Base-by-base conservation (phyloP, 768 basidiomycete genomes). In the Lactarius psammicola region DNA sequence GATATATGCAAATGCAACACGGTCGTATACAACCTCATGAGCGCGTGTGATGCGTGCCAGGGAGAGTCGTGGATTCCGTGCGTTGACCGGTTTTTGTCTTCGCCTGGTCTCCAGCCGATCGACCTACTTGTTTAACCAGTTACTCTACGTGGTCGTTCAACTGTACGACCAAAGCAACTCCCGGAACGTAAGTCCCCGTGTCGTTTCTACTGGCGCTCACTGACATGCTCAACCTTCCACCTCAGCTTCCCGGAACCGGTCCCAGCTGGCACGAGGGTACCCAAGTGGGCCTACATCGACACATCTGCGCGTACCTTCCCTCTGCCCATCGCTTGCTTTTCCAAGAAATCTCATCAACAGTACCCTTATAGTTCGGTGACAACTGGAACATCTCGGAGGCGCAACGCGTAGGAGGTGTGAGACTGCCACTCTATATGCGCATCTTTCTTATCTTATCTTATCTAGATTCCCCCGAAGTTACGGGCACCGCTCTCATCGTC, bases 241-340 rank as follows among this genome's bases (percentile, higher is more conserved):
- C 11, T 11, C 38, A 69, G 66, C 28, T 66, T 62, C 56, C 62
- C 69, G 2, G 4, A 64, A 15, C 31, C 60, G 26, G 79, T 86
- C 55, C 85, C 84, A 11, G 17, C 69, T 10, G 75, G 68, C n/a
- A 80, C 79, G 4, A 70, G 68, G 15, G 78, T 86, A 7, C 85
- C 84, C 7, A 73, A 78, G 49, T 86, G 81, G 72, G 84, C 84
- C 0, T 86, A 81, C 67, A 72, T 78, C 18, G 73, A 82, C 71
- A 76, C 82, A 49, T 69, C 74, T 51, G 81, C 80, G 71, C 62
- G 72, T 66, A n/a, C n/a, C 20, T 20, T 5, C n/a, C 34, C 42
- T 59, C 18, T 46, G n/a, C n/a, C n/a, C n/a, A n/a, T n/a, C n/a
- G 26, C 26, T 17, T 33, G 30, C 17, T 9, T 20, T 8, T 13